Evolutionary conservation across 495 filamentous ascomycete genomes (phyloP).

Genomic region (Daldinia caldariorum): DNA sequence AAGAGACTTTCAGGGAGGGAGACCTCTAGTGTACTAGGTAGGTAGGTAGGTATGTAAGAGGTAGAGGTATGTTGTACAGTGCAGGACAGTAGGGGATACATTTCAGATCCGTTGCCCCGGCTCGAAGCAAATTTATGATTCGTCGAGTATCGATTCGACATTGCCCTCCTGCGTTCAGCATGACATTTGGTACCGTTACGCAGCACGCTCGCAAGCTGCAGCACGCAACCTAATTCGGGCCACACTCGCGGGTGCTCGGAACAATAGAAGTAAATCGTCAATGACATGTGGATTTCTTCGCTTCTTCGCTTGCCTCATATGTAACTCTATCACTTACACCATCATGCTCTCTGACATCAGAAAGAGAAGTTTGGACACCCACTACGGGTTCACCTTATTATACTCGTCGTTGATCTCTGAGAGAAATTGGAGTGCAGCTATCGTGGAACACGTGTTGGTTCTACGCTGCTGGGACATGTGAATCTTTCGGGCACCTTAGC

Average conservation of each 20-base stretch:
- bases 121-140: constrained; percentile 21
- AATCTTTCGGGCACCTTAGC: constrained; percentile 17
- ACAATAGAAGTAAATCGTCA: constrained; percentile 35
- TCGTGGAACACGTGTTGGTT: constrained; percentile 37
- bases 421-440: constrained; percentile 23
- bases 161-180: constrained; percentile 36
- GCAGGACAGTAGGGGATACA: constrained; percentile 18
- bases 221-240: constrained; percentile 33
- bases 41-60: too few species aligned
- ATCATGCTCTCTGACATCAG: constrained; percentile 42
- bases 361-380: constrained; percentile 18
- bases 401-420: constrained; percentile 20
- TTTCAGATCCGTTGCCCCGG: constrained; percentile 39
- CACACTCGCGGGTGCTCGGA: constrained; percentile 40
- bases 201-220: constrained; percentile 37
- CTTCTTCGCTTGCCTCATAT: constrained; percentile 41
- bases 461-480: constrained; percentile 37
- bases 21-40: too few species aligned
- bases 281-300: constrained; percentile 37
- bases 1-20: neutral
- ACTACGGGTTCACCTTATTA: constrained; percentile 27
- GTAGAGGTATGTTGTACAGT: too few species aligned
- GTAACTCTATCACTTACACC: constrained; percentile 41
- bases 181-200: constrained; percentile 43
- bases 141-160: constrained; percentile 27